Conservation (phyloP, 148 eudicot genomes). For the Fagopyrum tataricum region DNA sequence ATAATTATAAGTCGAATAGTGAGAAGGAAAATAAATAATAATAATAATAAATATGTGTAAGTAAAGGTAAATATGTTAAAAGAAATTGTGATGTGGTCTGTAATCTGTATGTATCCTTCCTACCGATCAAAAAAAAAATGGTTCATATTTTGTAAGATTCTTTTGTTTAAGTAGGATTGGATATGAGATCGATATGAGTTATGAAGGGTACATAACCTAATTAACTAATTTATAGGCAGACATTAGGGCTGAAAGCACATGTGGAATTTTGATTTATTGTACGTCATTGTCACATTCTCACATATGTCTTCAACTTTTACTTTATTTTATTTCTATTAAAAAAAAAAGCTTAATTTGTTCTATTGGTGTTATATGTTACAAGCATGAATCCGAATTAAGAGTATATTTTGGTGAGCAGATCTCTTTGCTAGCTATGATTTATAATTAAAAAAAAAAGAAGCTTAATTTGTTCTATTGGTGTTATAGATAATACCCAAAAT, state of each 20-base stretch:
- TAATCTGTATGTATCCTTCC: not conserved
- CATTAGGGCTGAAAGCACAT: not conserved
- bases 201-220: not conserved
- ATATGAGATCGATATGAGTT: not conserved
- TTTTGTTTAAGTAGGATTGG: not conserved
- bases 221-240: not conserved
- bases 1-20: no score
- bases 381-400: not conserved
- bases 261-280: not conserved
- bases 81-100: not conserved
- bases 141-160: not conserved
- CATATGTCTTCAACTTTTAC: not conserved
- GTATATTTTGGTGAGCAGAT: not conserved
- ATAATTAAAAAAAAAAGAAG: no score
- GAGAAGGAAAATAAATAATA: no score
- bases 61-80: not conserved
- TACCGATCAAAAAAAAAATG: not conserved
- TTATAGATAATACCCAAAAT: no score
- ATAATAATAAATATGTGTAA: not conserved
- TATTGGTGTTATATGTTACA: not conserved
- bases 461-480: not conserved
- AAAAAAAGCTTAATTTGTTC: not conserved
- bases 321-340: not conserved
- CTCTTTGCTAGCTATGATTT: no score
- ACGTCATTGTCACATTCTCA: not conserved